Base-by-base conservation (phyloP, 2,329 filamentous ascomycete genomes). In the Colletotrichum tamarilloi region DNA sequence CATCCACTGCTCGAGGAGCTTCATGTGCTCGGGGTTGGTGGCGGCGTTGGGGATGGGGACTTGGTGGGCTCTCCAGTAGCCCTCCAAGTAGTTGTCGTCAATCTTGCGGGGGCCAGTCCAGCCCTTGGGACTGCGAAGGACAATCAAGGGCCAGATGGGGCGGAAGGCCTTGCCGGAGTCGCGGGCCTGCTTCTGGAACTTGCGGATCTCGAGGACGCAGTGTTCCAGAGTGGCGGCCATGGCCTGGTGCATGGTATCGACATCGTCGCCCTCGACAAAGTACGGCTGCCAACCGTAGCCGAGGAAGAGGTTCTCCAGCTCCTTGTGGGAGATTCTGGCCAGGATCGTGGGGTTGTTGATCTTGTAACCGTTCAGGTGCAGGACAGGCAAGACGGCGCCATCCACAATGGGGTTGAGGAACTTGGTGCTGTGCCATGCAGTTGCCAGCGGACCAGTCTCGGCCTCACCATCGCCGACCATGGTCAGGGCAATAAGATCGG, bases 351-450 rank as follows among this genome's bases (percentile, higher is more conserved):
- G 92, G 81, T 94, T 94, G 85, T 94, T 94, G 85, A 95, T 95
- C 86, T 95, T 95, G 87, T 95, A 95, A 59, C 93, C 93, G 77
- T 95, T 95, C 42, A 95, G 86, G 81, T 95, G 93, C 12, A 95
- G 87, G 6, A 95, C 91, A 0, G 93, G 93, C 1, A 95, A 86
- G 8, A 95, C 93, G 49, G 93, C 93, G 35, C 93, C 93, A 77
- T 95, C 93, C 0, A 89, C 92, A 76, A 94, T 92, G 5, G 93
- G 93, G 79, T 95, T 95, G 75, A 95, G 87, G 83, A 95, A 95
- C 81, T 95, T 95, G 79, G 89, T 95, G 82, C 92, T 93, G 83
- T 95, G 93, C 93, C 93, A 95, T 68, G 92, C 92, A 1, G 93
- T 94, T 30, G 93, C 93, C 58, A 95, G 85, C 22, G 93, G 93